These are phyloP conservation scores for Cyathus striatus DNA, from an alignment of 768 basidiomycete species.

Conservation along the genomic window DNA sequence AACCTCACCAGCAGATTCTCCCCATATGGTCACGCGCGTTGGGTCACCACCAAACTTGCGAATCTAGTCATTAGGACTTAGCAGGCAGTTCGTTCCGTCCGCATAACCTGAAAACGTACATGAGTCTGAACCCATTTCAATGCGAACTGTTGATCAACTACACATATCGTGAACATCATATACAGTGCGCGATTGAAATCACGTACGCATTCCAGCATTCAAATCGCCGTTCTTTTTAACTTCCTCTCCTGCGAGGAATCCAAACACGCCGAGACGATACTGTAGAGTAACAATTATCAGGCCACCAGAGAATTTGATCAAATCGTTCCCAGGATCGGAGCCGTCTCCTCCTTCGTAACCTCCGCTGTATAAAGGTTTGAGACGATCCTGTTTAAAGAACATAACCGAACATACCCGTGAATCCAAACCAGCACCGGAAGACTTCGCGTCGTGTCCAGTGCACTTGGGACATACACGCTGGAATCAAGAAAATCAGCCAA, in stretches of 20 bases:
- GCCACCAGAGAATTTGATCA: slow-evolving; percentile 29
- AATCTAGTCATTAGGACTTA: slow-evolving; percentile 25
- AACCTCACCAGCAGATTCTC: slow-evolving; percentile 30
- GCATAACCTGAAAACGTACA: slow-evolving; percentile 14
- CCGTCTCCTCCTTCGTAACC: slow-evolving; percentile 26
- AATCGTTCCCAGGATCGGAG: slow-evolving; percentile 23
- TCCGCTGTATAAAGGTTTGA: slow-evolving; percentile 10
- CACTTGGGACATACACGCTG: slow-evolving; percentile 1
- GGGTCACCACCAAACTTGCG: slow-evolving; percentile 36
- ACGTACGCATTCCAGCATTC: slow-evolving; percentile 44
- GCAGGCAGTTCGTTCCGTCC: background rate
- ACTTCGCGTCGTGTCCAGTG: background rate
- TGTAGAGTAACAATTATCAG: slow-evolving; percentile 34
- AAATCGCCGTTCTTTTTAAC: slow-evolving; percentile 36
- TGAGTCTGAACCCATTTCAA: slow-evolving; percentile 36
- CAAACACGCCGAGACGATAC: slow-evolving; percentile 38
- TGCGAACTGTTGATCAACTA: slow-evolving; percentile 40
- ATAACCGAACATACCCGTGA: background rate
- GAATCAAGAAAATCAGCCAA: background rate
- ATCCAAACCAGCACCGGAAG: slow-evolving; percentile 3
- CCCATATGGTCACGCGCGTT: slow-evolving; percentile 34
- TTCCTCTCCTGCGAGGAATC: slow-evolving; percentile 38
- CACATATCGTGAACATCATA: background rate
- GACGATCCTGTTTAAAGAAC: background rate
- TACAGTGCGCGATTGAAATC: background rate